A percentile compares a stretch with the other conserved stretches of the same genome.
Conservation (phyloP, 345 rosid species). For the Murraya koenigii region DNA sequence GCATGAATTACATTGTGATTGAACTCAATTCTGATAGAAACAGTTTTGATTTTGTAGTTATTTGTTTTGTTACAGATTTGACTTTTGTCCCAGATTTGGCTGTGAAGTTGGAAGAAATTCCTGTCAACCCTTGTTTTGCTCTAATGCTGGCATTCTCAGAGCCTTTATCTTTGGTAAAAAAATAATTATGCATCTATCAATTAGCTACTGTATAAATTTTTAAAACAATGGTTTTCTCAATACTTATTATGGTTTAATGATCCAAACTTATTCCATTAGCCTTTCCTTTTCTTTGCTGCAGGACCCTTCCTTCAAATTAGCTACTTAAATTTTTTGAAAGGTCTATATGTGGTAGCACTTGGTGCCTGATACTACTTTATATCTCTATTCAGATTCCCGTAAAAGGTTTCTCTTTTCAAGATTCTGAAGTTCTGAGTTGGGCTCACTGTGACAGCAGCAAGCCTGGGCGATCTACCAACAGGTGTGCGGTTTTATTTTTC, state of each 20-base stretch:
- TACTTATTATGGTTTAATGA: background rate
- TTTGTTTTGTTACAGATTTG: slow-evolving; percentile 45
- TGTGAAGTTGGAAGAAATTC: slow-evolving; percentile 51
- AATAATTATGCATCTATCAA: slow-evolving; percentile 1
- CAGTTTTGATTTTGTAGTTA: background rate
- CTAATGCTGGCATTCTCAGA: slow-evolving; percentile 82
- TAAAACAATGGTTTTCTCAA: background rate
- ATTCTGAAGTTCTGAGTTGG: slow-evolving; percentile 68
- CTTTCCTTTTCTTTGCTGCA: background rate
- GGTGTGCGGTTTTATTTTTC: slow-evolving; percentile 28
- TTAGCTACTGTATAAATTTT: background rate
- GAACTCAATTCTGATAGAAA: background rate
- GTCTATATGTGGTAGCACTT: background rate
- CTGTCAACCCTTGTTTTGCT: slow-evolving; percentile 72
- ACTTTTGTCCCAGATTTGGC: slow-evolving; percentile 50
- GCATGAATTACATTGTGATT: background rate
- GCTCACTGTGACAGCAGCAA: slow-evolving; percentile 76
- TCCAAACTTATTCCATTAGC: background rate
- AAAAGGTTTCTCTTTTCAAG: slow-evolving; percentile 59
- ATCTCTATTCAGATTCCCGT: slow-evolving; percentile 54
- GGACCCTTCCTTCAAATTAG: background rate
- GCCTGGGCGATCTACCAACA: slow-evolving; percentile 68
- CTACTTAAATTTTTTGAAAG: background rate
- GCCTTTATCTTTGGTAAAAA: slow-evolving; percentile 65
- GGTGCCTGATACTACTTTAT: slow-evolving; percentile 12